Conservation (phyloP, 352 stramenopile genomes). For the Phytophthora litchii region DNA sequence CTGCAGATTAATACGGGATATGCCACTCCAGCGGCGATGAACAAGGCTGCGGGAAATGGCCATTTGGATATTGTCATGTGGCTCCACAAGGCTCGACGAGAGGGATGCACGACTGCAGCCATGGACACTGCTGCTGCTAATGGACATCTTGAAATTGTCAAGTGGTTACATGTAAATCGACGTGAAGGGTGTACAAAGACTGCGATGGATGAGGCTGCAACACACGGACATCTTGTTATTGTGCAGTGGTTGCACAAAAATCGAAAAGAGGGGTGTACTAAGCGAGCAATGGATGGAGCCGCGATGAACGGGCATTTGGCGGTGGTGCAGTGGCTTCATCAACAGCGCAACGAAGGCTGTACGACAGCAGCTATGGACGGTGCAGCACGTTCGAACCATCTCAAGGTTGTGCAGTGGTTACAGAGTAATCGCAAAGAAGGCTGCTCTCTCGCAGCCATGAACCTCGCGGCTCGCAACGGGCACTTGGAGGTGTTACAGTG, state of each 20-base stretch:
- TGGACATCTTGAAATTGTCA: slow-evolving; percentile 34
- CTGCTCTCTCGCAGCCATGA: slow-evolving; percentile 36
- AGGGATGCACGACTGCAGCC: slow-evolving; percentile 36
- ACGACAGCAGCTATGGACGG: slow-evolving; percentile 42
- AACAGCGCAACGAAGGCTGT: slow-evolving; percentile 28
- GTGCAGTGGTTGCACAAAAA: slow-evolving; percentile 34
- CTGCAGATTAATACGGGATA: slow-evolving; percentile 28
- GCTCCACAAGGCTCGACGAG: slow-evolving; percentile 31
- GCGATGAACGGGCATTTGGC: slow-evolving; percentile 33
- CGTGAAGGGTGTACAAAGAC: slow-evolving; percentile 36
- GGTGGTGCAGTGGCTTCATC: slow-evolving; percentile 38
- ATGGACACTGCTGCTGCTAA: slow-evolving; percentile 39
- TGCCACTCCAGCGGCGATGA: slow-evolving; percentile 29
- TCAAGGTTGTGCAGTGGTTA: slow-evolving; percentile 40
- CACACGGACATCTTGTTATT: slow-evolving; percentile 28
- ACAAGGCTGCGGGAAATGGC: slow-evolving; percentile 37
- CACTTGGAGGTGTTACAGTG: slow-evolving; percentile 39
- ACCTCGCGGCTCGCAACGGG: slow-evolving; percentile 32
- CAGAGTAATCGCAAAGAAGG: slow-evolving; percentile 35
- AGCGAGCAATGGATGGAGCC: slow-evolving; percentile 37
- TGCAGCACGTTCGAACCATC: slow-evolving; percentile 30
- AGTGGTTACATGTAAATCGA: slow-evolving; percentile 33
- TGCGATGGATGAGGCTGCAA: slow-evolving; percentile 43
- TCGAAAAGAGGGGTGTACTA: slow-evolving; percentile 33
- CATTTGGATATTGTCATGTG: slow-evolving; percentile 37